phyloP scores from a whole-genome alignment of 192 early-diverging fungal species.

The Linderina pennispora region DNA sequence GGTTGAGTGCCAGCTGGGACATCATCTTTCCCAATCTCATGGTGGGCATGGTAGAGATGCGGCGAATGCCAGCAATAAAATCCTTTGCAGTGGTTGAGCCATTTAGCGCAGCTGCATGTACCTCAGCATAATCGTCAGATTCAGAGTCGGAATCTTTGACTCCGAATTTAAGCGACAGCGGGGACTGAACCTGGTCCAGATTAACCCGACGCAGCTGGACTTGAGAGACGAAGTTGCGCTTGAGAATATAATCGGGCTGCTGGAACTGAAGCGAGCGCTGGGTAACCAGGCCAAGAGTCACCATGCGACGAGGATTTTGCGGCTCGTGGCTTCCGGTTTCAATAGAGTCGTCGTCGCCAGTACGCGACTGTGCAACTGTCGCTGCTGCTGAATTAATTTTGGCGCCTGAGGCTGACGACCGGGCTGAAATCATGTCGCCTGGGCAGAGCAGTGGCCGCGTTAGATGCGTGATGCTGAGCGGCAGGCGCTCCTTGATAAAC shows the following conservation, averaged over 20 bases:
- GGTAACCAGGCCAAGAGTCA: not conserved
- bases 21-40: not conserved
- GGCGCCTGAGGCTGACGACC: not conserved
- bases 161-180: constrained; percentile 5
- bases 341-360: too few relatives aligned
- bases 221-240: constrained; percentile 12
- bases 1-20: not conserved
- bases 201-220: constrained; percentile 4
- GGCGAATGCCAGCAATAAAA: constrained; percentile 9
- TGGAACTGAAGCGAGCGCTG: constrained; percentile 13
- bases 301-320: too few relatives aligned
- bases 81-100: not conserved
- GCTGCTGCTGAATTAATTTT: not conserved
- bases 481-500: constrained; percentile 33
- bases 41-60: constrained; percentile 27
- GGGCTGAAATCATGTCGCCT: constrained; percentile 22
- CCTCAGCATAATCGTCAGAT: not conserved
- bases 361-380: not conserved
- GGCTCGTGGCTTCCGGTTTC: too few relatives aligned
- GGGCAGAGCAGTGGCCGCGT: constrained; percentile 18
- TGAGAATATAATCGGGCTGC: constrained; percentile 14
- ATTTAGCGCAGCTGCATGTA: not conserved
- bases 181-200: constrained; percentile 2
- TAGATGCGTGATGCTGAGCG: constrained; percentile 24
- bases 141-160: not conserved